Conservation (phyloP, 164 flowering plant genomes). For the Kingdonia uniflora region DNA sequence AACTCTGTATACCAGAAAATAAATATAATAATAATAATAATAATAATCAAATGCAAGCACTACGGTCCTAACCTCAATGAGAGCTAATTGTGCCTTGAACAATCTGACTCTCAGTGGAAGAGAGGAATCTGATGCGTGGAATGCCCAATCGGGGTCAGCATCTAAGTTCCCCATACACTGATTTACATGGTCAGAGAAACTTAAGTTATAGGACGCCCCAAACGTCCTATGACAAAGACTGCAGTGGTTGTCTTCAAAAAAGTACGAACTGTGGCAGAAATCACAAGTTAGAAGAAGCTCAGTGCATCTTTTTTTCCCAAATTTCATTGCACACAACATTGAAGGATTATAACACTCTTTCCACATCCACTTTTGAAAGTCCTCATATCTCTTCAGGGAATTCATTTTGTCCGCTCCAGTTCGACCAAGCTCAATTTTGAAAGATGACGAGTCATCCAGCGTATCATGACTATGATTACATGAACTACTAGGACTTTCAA, state of each 20-base stretch:
- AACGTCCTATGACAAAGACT: conserved; percentile 43
- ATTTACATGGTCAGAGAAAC: conserved; percentile 40
- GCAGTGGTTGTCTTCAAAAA: conserved; percentile 43
- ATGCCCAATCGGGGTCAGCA: conserved; percentile 10
- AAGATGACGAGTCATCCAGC: conserved; percentile 43
- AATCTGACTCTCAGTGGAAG: conserved; percentile 46
- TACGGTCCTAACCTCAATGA: conserved; percentile 50
- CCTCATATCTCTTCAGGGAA: conserved; percentile 46
- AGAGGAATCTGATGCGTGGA: conserved; percentile 17
- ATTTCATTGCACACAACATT: conserved; percentile 43
- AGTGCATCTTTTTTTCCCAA: conserved; percentile 49
- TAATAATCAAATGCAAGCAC: neutral
- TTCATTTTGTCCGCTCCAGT: conserved; percentile 36
- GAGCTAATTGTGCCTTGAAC: conserved; percentile 48
- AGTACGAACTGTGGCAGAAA: conserved; percentile 33
- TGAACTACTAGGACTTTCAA: conserved; percentile 39
- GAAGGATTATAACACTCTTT: conserved; percentile 49
- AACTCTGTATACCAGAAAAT: too few relatives aligned
- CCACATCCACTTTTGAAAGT: conserved; percentile 77
- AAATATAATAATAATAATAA: too few relatives aligned
- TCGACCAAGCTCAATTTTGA: conserved; percentile 47
- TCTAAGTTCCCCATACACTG: conserved; percentile 29
- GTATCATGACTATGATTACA: conserved; percentile 28
- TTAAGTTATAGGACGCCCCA: conserved; percentile 11
- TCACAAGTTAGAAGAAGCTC: conserved; percentile 42